Percentiles rank a stretch among this genome's conserved stretches.
These are phyloP conservation scores for Zasmidium angulare DNA, from an alignment of 2,329 filamentous ascomycete species.

Conservation along the genomic window DNA sequence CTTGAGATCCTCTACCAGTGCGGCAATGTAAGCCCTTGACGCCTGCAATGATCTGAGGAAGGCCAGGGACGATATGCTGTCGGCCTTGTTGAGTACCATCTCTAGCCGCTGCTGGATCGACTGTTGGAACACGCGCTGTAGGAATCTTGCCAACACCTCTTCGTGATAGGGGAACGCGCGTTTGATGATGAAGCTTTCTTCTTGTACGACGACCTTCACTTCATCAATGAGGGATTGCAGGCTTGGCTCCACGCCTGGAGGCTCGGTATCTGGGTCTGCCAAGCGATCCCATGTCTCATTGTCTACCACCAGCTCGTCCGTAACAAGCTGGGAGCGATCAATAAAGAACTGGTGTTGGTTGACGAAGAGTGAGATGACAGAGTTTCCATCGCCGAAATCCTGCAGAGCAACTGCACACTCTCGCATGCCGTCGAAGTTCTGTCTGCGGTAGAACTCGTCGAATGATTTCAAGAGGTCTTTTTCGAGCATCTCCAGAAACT, in stretches of 20 bases:
- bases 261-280: slow-evolving; percentile 90
- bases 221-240: slow-evolving; percentile 91
- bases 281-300: slow-evolving; percentile 80
- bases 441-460: slow-evolving; percentile 91
- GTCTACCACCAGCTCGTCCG: slow-evolving; percentile 77
- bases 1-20: slow-evolving; percentile 89
- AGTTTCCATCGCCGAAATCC: slow-evolving; percentile 94
- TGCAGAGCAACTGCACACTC: slow-evolving; percentile 91
- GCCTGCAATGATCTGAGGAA: slow-evolving; percentile 90
- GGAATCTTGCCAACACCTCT: slow-evolving; percentile 85
- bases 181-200: slow-evolving; percentile 96
- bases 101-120: slow-evolving; percentile 95
- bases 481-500: slow-evolving; percentile 92
- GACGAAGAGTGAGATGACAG: slow-evolving; percentile 92
- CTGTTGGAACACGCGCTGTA: slow-evolving; percentile 96
- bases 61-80: slow-evolving; percentile 84
- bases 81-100: slow-evolving; percentile 92
- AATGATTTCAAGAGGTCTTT: slow-evolving; percentile 95
- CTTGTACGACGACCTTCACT: slow-evolving; percentile 91
- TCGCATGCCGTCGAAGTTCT: slow-evolving; percentile 97
- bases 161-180: slow-evolving; percentile 95
- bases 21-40: slow-evolving; percentile 82
- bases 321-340: slow-evolving; percentile 86
- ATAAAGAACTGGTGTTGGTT: slow-evolving; percentile 99
- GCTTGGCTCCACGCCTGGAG: slow-evolving; percentile 86